A percentile compares a stretch with the other conserved stretches of the same genome.
Conservation (phyloP, 805 yeast species). For the Groenewaldozyma tartarivorans region DNA sequence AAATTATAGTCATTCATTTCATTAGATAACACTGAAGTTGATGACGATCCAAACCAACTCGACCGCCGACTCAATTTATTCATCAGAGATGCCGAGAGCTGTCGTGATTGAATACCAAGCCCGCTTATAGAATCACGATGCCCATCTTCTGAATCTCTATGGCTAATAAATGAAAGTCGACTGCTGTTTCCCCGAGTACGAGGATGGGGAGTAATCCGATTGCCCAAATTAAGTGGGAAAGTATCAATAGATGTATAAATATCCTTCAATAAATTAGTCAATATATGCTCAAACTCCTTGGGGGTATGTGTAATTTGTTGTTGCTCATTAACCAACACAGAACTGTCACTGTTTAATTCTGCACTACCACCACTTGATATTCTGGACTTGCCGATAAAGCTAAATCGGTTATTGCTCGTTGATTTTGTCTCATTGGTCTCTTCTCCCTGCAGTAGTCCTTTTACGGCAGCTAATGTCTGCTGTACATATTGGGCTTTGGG, state of each 20-base stretch:
- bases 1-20: constrained; percentile 15
- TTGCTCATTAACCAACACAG: background rate
- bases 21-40: background rate
- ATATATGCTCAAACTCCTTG: constrained; percentile 17
- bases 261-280: constrained; percentile 13
- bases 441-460: constrained; percentile 10
- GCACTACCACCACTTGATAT: background rate
- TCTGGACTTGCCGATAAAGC: background rate
- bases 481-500: constrained; percentile 27
- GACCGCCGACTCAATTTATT: constrained; percentile 10
- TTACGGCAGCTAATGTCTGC: constrained; percentile 16
- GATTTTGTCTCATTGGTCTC: constrained; percentile 1
- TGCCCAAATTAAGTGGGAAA: constrained; percentile 17
- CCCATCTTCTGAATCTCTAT: background rate
- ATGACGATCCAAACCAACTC: constrained; percentile 11
- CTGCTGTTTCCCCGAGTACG: too few species aligned
- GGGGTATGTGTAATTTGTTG: constrained; percentile 4
- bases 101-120: too few species aligned
- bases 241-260: constrained; percentile 18
- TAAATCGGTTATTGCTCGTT: background rate
- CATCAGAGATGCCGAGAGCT: constrained; percentile 1
- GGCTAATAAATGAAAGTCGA: background rate
- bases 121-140: background rate
- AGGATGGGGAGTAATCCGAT: background rate
- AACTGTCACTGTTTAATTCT: background rate